Evolutionary conservation across 129 eudicot species (phyloP).

Genomic region (Rutidosis leptorrhynchoides): DNA sequence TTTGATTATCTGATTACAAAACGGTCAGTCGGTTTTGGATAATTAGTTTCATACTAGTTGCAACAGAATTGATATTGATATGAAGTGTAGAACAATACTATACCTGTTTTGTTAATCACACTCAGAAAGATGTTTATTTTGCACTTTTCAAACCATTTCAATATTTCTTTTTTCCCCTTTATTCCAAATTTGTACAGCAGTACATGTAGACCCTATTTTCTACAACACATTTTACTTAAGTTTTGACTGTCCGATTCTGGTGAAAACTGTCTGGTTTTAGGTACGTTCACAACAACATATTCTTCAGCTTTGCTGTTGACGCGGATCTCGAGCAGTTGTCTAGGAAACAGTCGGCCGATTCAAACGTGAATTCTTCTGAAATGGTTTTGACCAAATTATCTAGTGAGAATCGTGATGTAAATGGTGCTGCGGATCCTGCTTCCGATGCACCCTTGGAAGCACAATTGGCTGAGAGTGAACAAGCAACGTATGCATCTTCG

Average conservation of each 20-base stretch:
- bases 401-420: too few relatives aligned
- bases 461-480: slow-evolving; percentile 96
- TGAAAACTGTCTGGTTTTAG: slow-evolving; percentile 36
- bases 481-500: slow-evolving; percentile 98
- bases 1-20: background rate
- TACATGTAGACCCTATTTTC: too few relatives aligned
- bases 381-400: slow-evolving; percentile 32
- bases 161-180: background rate
- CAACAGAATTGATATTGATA: background rate
- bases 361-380: slow-evolving; percentile 37
- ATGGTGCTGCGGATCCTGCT: slow-evolving; percentile 42
- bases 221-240: too few relatives aligned
- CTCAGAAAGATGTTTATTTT: too few relatives aligned
- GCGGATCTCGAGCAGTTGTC: slow-evolving; percentile 90
- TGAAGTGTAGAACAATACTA: background rate
- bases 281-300: slow-evolving; percentile 99
- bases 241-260: too few relatives aligned
- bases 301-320: slow-evolving; percentile 98
- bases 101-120: too few relatives aligned
- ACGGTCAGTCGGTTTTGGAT: background rate
- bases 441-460: slow-evolving; percentile 60
- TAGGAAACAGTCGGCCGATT: slow-evolving; percentile 46
- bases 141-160: background rate
- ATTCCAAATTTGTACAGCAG: background rate
- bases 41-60: background rate